These are phyloP conservation scores for Lotmaria passim DNA, from an alignment of 208 protist genomes.

Conservation along the genomic window DNA sequence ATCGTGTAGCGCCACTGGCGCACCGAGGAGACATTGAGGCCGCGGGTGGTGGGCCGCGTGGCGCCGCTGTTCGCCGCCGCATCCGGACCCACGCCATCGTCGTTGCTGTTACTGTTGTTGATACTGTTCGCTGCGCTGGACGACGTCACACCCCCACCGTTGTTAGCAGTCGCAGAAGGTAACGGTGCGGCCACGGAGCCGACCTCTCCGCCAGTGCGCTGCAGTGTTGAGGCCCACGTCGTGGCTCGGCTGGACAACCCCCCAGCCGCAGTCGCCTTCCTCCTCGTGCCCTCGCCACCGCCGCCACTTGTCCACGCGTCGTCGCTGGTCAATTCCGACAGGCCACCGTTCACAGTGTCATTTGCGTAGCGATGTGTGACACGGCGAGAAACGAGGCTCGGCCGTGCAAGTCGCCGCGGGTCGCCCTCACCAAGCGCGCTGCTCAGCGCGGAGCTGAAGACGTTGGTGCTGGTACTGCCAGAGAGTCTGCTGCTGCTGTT, in stretches of 20 bases:
- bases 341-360: background rate
- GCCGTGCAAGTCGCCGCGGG: slow-evolving; percentile 26
- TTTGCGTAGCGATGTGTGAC: slow-evolving; percentile 17
- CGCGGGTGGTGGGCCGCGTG: slow-evolving; percentile 62
- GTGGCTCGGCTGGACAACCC: slow-evolving; percentile 16
- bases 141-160: background rate
- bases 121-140: background rate
- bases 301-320: slow-evolving; percentile 12
- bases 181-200: no score
- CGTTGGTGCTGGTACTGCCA: background rate
- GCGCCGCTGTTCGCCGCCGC: slow-evolving; percentile 15
- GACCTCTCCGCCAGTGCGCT: slow-evolving; percentile 12
- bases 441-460: slow-evolving; percentile 31
- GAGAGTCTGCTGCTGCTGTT: background rate
- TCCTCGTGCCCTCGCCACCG: background rate
- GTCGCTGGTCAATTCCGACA: slow-evolving; percentile 4
- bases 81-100: slow-evolving; percentile 1
- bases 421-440: slow-evolving; percentile 24
- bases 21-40: slow-evolving; percentile 66
- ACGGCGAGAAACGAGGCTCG: slow-evolving; percentile 49
- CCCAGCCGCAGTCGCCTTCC: background rate
- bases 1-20: slow-evolving; percentile 64
- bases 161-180: background rate
- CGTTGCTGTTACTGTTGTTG: background rate
- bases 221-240: slow-evolving; percentile 23